Evolutionary conservation across 108 stramenopile species (phyloP), one percentile per base, ranked within the genome.

Genomic region (Pseudonitzschia delicatissima): DNA sequence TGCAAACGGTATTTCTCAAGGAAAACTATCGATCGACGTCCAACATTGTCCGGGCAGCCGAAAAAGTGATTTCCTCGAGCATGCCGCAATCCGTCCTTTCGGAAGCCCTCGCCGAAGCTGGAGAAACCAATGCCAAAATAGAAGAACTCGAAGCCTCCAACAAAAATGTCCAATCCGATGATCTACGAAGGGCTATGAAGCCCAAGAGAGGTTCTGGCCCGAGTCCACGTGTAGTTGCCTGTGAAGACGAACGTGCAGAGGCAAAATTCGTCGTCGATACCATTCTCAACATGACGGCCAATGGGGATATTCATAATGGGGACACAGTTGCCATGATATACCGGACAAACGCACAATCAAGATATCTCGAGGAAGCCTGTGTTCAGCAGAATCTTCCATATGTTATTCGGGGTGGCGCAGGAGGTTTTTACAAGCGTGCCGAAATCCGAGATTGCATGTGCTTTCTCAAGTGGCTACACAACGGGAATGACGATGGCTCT

Each of bases 261-360:
- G 85, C 91, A 11, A 71, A 55, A 6, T 92, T 85, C 78, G 91
- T 87, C 0, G 84, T 89, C 6, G 77, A 78, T 35, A 74, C 72
- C 20, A 77, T 92, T 53, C 68, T 64, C 45, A 63, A 83, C n/a
- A 81, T 81, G 78, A 62, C 83, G n/a, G 80, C 68, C 12, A 62
- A 59, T 18, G 77, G 75, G 4, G 76, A 79, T 18, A 42, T 83
- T 8, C 55, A 57, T 2, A 65, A 76, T 5, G 33, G 74, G 15
- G 68, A 78, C 4, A 77, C 82, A 5, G 85, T 88, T 15, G 96
- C 91, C 11, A 65, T 96, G 17, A 77, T 96, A 52, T 95, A 96
- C 67, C 77, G 96, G 12, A 94, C 94, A 6, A 95, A 96, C 67
- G 91, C 96, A 4, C 96, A 96, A 66, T 90, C 89, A 20, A 84